A percentile compares a stretch with the other conserved stretches of the same genome.
These are phyloP conservation scores for Stenocarpella maydis DNA, from an alignment of 2,329 filamentous ascomycete genomes.

Conservation along the genomic window DNA sequence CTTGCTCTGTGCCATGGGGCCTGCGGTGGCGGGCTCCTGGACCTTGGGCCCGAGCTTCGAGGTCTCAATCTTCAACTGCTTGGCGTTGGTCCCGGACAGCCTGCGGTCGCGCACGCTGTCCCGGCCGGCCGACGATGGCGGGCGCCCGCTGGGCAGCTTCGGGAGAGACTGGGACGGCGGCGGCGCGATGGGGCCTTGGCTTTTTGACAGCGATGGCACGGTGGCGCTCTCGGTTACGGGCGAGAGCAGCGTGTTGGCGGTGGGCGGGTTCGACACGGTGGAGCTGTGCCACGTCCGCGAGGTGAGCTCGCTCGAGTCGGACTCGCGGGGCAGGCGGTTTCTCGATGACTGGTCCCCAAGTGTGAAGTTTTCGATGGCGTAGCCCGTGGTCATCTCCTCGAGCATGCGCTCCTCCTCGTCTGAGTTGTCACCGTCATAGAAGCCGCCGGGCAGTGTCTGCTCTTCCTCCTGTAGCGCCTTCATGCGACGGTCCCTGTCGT, in stretches of 20 bases:
- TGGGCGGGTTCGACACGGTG: conserved; percentile 74
- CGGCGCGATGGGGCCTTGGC: conserved; percentile 48
- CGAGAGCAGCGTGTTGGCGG: conserved; percentile 72
- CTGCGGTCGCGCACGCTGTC: conserved; percentile 76
- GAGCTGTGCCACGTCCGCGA: conserved; percentile 84
- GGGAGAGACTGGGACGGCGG: conserved; percentile 59
- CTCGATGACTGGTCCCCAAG: conserved; percentile 75
- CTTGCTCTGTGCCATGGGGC: conserved; percentile 37
- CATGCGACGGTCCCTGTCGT: conserved; percentile 64
- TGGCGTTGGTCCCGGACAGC: conserved; percentile 80
- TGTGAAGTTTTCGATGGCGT: conserved; percentile 83
- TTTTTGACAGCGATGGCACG: conserved; percentile 42
- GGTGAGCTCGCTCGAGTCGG: conserved; percentile 83
- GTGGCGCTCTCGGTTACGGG: conserved; percentile 71
- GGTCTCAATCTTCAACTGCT: conserved; percentile 91
- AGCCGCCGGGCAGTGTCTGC: conserved; percentile 56
- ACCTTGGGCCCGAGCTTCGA: conserved; percentile 44
- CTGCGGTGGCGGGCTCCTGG: conserved; percentile 39
- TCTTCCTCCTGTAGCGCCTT: conserved; percentile 56
- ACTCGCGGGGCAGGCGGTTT: conserved; percentile 75
- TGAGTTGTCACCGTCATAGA: conserved; percentile 70
- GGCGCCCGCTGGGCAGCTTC: conserved; percentile 51
- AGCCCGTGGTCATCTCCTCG: conserved; percentile 88
- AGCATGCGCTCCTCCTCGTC: conserved; percentile 80
- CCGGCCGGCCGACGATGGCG: conserved; percentile 44